Evolutionary conservation across 495 filamentous ascomycete species (phyloP), one percentile per base, ranked within the genome.

Genomic region (Viridothelium virens): DNA sequence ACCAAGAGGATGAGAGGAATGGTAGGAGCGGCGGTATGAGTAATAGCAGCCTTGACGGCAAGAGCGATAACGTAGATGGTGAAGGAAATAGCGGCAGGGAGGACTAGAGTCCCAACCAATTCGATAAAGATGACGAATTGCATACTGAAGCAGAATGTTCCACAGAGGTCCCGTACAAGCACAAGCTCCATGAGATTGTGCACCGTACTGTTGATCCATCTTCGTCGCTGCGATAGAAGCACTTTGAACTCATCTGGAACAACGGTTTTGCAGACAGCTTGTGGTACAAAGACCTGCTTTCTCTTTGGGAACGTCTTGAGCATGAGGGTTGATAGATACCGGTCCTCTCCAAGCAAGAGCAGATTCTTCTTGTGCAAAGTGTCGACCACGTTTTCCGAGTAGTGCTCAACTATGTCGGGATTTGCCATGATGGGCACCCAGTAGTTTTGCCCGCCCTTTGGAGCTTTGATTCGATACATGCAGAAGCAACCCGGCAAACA

Each of bases 111-210:
- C 59, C 95, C 95, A 61, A 97, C 84, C 53, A 99, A 82, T 74
- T 99, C 94, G 72, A 99, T 91, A 76, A 91, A 96, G 66, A 99
- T 88, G 64, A 97, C 88, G 74, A 97, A 97, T 76, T 99, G 95
- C 95, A 99, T 99, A 78, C 90, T 95, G 81, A 99, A 99, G 82
- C 95, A 99, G 80, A 99, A 99, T 0, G 95, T 99, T 61, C 95
- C 95, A 74, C 95, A 99, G 4, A 99, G 84, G 80, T 99, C 95
- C 62, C 92, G 84, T 36, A 99, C 95, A 5, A 97, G 85, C 37
- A 97, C 89, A 25, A 99, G 85, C 76, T 99, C 95, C 87, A 99
- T 96, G 53, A 97, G 81, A 71, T 99, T 99, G 79, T 99, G 95
- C 46, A 99, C 90, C 1, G 95, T 99, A 77, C 91, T 96, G 84